These are phyloP conservation scores for Fistulinella prunicolor DNA, from an alignment of 768 basidiomycete genomes.

Conservation along the genomic window DNA sequence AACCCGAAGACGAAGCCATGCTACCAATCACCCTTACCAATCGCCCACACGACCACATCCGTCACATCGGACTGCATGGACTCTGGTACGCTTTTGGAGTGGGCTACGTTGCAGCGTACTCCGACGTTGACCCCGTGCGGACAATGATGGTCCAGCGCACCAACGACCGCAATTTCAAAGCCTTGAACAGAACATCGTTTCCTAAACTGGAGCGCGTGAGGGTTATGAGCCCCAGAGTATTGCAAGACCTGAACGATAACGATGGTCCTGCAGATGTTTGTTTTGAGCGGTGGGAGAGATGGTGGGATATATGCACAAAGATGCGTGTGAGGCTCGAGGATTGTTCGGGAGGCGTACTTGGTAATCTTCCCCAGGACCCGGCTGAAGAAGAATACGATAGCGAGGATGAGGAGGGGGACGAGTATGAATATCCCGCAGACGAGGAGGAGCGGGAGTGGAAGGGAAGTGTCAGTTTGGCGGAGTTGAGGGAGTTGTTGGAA, in stretches of 20 bases:
- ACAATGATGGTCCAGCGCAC: slow-evolving; percentile 46
- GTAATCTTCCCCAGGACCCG: slow-evolving; percentile 35
- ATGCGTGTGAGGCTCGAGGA: slow-evolving; percentile 66
- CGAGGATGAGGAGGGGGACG: slow-evolving; percentile 29
- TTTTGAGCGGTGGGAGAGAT: slow-evolving; percentile 60
- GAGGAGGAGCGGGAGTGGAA: slow-evolving; percentile 32
- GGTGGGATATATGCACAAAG: slow-evolving; percentile 55
- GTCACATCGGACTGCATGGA: slow-evolving; percentile 66
- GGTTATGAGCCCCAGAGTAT: slow-evolving; percentile 51
- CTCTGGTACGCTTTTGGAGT: slow-evolving; percentile 68
- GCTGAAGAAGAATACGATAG: slow-evolving; percentile 35
- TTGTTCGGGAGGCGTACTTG: slow-evolving; percentile 66
- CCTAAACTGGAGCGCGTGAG: slow-evolving; percentile 60
- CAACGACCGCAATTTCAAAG: slow-evolving; percentile 66
- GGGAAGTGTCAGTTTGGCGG: slow-evolving; percentile 33
- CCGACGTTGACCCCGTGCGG: slow-evolving; percentile 41
- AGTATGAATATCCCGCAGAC: slow-evolving; percentile 31
- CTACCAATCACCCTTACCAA: slow-evolving; percentile 40
- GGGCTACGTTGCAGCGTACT: slow-evolving; percentile 46
- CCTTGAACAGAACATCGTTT: slow-evolving; percentile 51
- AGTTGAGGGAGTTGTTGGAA: slow-evolving; percentile 53
- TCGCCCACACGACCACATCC: slow-evolving; percentile 55
- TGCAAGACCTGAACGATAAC: slow-evolving; percentile 55
- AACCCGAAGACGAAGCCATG: slow-evolving; percentile 29
- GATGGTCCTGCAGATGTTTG: slow-evolving; percentile 44